Base-by-base conservation (phyloP, 495 filamentous ascomycete species). In the Aspergillus mulundensis region DNA sequence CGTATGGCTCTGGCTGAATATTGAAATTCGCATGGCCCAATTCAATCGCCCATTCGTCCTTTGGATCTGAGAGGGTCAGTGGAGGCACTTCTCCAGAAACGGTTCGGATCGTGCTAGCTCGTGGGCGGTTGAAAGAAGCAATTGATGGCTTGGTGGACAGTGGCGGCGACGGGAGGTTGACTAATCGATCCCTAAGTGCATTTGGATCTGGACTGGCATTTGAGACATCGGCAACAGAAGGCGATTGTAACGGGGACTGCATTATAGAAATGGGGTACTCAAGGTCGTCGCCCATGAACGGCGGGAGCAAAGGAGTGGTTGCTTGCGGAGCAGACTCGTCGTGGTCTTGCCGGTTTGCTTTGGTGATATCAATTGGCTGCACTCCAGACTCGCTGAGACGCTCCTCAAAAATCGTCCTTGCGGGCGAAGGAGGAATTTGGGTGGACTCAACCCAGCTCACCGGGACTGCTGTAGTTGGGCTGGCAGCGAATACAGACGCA, bases 21-120 rank as follows among this genome's bases (percentile, higher is more conserved):
- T 82, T 91, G 71, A 92, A 97, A 66, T 97, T 95, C 42, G 91
- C 90, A 65, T 97, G 91, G 14, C 91, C 91, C 3, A 97, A 82
- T 54, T 83, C 84, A 61, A 84, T 80, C 6, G 90, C 84, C 91
- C 91, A 96, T 54, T 83, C 79, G 67, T 97, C 91, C 20, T 82
- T 77, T 10, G 81, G 79, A 47, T 88, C 83, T 6, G 82, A 77
- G 0, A 89, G 72, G 16, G 80, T 67, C 57, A 87, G 81, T 2
- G 82, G 77, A 8, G 79, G 71, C 0, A 71, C 70, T 11, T 90
- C 83, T 7, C 83, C 81, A 1, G 78, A 76, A n/a, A 77, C 68
- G 0, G 82, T 75, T 21, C 81, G 73, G 16, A 74, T 58, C 21
- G 77, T 76, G 43, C 69, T 72, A 41, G 79, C 53, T 53, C 74